Evolutionary conservation across 1,284 basidiomycete species (phyloP), one percentile per base, ranked within the genome.

Genomic region (Tausonia pullulans): DNA sequence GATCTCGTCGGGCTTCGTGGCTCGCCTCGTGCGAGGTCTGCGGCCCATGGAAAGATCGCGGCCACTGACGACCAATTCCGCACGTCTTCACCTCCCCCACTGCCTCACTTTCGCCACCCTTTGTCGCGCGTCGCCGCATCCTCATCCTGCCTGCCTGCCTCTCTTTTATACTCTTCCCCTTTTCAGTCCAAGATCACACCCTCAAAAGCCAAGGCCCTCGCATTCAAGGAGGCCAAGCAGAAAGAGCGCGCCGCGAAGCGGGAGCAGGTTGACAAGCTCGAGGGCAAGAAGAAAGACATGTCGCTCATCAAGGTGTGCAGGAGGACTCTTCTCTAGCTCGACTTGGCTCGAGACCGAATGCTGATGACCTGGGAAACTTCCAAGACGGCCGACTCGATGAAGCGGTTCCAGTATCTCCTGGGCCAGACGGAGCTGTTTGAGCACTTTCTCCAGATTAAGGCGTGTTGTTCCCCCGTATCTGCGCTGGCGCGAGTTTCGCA

Each of bases 381-480:
- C 27, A 27, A 95, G 90, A 82, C 92, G 46, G 79, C 88, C n/a
- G 93, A 96, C 72, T 90, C 91, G 45, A 88, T 96, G 70, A 97
- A 96, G 76, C 86, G 91, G 11, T 97, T 96, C 75, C 90, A 88
- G 7, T 96, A 95, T 75, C 82, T 97, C 14, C 82, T 97, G 0
- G 94, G 93, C 6, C 92, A 97, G 76, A 97, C 92, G 0, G 94
- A 97, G 70, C 80, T 96, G 14, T 97, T 97, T 80, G 89, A 90
- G 71, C 93, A 96, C 74, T 97, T 97, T 71, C 88, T 95, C 7
- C 90, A 95, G 73, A 87, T 95, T 77, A 94, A 95, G 82, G 90
- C 87, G 50, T 60, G 79, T 66, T 16, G 46, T 54, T n/a, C 60
- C 8, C 48, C 43, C 48, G 43, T 46, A 41, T 57, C 40, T 27